Base-by-base conservation (phyloP, 2,329 filamentous ascomycete genomes). In the Tolypocladium cylindrosporum region DNA sequence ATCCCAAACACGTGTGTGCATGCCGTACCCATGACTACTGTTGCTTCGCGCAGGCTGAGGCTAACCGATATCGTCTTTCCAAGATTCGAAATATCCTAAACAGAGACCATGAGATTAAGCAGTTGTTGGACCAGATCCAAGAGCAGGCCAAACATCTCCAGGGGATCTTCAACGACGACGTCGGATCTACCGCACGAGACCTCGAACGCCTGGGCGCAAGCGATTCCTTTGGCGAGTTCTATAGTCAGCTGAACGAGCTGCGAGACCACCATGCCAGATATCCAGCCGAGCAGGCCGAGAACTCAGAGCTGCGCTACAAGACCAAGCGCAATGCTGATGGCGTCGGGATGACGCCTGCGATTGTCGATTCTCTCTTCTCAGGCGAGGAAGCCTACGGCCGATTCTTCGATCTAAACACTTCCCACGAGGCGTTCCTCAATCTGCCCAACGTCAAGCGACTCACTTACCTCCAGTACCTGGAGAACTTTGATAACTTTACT, bases 361-460 rank as follows among this genome's bases (percentile, higher is more conserved):
- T 92, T 56, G 87, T 97, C 54, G 93, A 97, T 68, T 85, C 85
- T 59, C 88, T 97, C 78, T 99, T 99, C 73, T 96, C 91, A 0
- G 94, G 94, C 61, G 95, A 99, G 73, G 94, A 99, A 72, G 88
- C 88, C 0, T 97, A 89, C 67, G 94, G 94, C 50, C 88, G 91
- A 65, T 99, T 90, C 73, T 89, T 99, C 67, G 94, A 99, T 71
- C 76, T 99, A 53, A 93, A 88, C 21, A 82, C 79, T 43, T 83
- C 86, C 64, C 92, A 97, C 72, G 93, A 97, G 68, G 80, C 88
- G 16, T 99, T 91, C 69, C 80, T 97, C 60, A 99, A 99, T 69
- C 79, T 99, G 10, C 89, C 91, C 2, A 87, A 89, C 56, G 85
- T 92, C 24, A 96, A 95, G 73, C 84, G 93, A 56, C 76, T 94